Conservation (phyloP, 2,329 filamentous ascomycete genomes). For the Fusarium torulosum region DNA sequence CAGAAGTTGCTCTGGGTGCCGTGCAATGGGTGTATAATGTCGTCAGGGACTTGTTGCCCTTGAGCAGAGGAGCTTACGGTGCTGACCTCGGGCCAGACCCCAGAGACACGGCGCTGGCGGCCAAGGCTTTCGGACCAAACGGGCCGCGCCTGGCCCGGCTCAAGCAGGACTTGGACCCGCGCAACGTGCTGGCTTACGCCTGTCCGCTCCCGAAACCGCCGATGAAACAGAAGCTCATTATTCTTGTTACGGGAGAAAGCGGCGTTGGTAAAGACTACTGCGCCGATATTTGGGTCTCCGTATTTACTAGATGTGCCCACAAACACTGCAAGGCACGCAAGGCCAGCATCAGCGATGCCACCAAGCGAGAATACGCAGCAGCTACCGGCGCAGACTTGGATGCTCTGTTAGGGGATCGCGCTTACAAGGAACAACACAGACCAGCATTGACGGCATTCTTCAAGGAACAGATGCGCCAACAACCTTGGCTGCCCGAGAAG, state of each 20-base stretch:
- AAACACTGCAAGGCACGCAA: constrained; percentile 15
- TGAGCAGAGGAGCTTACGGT: constrained; percentile 66
- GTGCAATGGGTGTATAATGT: constrained; percentile 70
- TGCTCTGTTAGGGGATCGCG: constrained; percentile 64
- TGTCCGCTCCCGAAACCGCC: constrained; percentile 62
- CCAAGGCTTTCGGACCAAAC: constrained; percentile 70
- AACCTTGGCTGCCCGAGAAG: constrained; percentile 62
- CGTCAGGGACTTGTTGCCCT: constrained; percentile 60
- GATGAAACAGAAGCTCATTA: constrained; percentile 59
- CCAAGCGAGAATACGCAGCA: constrained; percentile 68
- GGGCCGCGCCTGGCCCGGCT: constrained; percentile 61
- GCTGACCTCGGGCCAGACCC: constrained; percentile 74
- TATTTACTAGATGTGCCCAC: constrained; percentile 49
- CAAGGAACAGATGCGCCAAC: constrained; percentile 56
- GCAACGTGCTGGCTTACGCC: constrained; percentile 64
- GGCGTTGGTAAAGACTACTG: constrained; percentile 72
- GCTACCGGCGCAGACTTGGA: constrained; percentile 61
- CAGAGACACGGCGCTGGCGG: constrained; percentile 64
- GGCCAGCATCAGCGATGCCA: constrained; percentile 54
- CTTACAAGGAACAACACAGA: constrained; percentile 73
- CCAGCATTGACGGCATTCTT: constrained; percentile 65
- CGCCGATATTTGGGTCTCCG: constrained; percentile 63
- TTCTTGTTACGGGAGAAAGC: constrained; percentile 69
- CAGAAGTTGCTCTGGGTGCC: constrained; percentile 53
- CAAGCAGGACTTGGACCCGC: constrained; percentile 64